phyloP scores from a whole-genome alignment of 495 filamentous ascomycete species.

The Neurospora intermedia region DNA sequence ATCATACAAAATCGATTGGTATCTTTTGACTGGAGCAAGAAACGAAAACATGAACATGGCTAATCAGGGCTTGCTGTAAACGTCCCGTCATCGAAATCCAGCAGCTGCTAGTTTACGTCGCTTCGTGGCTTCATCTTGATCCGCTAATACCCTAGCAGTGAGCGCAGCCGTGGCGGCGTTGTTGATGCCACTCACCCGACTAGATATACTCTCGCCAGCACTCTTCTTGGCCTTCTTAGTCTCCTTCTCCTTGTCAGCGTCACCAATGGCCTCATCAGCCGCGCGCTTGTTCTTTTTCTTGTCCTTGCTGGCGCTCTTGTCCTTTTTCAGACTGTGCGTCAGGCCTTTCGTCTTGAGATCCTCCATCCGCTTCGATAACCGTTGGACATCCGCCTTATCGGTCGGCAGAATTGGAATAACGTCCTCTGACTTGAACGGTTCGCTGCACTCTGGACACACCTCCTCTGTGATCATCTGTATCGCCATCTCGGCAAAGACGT shows the following conservation, averaged over 20 bases:
- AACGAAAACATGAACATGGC: background rate
- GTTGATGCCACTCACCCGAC: constrained; percentile 54
- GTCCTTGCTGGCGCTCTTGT: constrained; percentile 63
- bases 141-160: constrained; percentile 73
- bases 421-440: constrained; percentile 61
- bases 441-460: constrained; percentile 56
- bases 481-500: constrained; percentile 81
- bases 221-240: constrained; percentile 10
- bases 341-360: constrained; percentile 59
- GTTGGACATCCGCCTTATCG: constrained; percentile 57
- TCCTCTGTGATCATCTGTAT: constrained; percentile 57
- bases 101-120: constrained; percentile 50
- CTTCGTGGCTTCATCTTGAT: constrained; percentile 75
- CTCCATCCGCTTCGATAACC: constrained; percentile 51
- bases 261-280: constrained; percentile 27
- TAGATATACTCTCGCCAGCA: constrained; percentile 13
- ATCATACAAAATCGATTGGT: background rate
- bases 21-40: background rate
- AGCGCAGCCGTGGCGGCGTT: constrained; percentile 75
- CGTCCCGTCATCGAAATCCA: background rate
- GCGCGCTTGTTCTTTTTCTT: constrained; percentile 31
- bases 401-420: constrained; percentile 73
- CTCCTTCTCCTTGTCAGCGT: constrained; percentile 15
- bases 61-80: background rate
- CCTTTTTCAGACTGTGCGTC: constrained; percentile 84